Conservation (phyloP, 225 moss, liverwort and hornwort species). For the Bryoerythrophyllum caledonicum region DNA sequence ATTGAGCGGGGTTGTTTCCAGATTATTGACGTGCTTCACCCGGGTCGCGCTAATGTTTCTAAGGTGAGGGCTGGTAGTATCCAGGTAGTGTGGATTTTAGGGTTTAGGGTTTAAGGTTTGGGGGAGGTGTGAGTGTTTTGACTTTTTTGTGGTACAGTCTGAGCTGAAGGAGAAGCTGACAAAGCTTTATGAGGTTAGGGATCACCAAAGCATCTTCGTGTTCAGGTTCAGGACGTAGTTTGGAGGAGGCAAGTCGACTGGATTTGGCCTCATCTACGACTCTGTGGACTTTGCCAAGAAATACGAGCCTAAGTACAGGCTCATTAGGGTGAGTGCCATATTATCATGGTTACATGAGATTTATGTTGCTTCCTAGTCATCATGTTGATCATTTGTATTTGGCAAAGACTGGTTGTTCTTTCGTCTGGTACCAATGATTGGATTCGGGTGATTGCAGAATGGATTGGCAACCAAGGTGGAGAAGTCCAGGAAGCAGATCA, state of each 20-base stretch:
- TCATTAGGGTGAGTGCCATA: conserved; percentile 27
- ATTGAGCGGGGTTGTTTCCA: neutral
- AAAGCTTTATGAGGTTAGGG: conserved; percentile 80
- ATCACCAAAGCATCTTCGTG: conserved; percentile 74
- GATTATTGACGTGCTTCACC: conserved; percentile 86
- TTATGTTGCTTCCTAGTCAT: too few species aligned
- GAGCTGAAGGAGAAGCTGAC: conserved; percentile 94
- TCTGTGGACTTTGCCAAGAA: conserved; percentile 47
- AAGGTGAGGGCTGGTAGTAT: conserved; percentile 46
- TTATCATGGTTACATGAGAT: too few species aligned
- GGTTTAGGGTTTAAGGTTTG: conserved; percentile 1
- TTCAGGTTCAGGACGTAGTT: conserved; percentile 95
- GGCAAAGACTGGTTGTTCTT: neutral
- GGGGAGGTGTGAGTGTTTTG: neutral
- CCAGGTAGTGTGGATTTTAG: neutral
- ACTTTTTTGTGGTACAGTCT: conserved; percentile 36
- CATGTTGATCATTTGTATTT: neutral
- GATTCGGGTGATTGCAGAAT: conserved; percentile 41
- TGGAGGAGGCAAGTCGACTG: conserved; percentile 91
- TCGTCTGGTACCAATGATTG: neutral
- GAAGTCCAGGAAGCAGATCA: conserved; percentile 95
- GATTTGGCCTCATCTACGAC: conserved; percentile 57
- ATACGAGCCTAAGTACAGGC: conserved; percentile 50
- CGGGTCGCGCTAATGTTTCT: conserved; percentile 84
- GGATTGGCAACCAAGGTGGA: conserved; percentile 92